A percentile compares a stretch with the other conserved stretches of the same genome.
phyloP scores from a whole-genome alignment of 768 basidiomycete genomes.

The Clitopilus hobsonii region DNA sequence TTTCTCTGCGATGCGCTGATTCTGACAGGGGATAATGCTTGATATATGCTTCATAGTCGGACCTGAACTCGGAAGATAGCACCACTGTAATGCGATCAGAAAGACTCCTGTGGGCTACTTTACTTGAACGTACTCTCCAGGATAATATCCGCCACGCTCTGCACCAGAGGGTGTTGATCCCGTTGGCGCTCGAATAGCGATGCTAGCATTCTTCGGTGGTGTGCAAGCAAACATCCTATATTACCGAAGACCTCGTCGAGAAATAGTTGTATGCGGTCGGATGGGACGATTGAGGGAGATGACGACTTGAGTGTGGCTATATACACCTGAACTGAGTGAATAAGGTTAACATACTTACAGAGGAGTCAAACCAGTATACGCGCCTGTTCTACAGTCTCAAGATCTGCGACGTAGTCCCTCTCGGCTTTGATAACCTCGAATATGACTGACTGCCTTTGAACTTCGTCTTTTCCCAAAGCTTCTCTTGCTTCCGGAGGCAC shows the following conservation, averaged over 20 bases:
- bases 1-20: conserved; percentile 73
- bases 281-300: conserved; percentile 61
- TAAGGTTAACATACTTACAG: neutral
- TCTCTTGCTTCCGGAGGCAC: conserved; percentile 70
- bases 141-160: conserved; percentile 81
- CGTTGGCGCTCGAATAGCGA: conserved; percentile 76
- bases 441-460: conserved; percentile 79
- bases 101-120: too few relatives aligned
- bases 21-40: conserved; percentile 87
- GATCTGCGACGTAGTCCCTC: conserved; percentile 80
- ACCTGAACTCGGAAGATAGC: conserved; percentile 50
- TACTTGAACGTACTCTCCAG: conserved; percentile 59
- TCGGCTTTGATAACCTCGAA: conserved; percentile 92
- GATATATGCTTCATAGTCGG: conserved; percentile 76
- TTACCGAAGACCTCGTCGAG: conserved; percentile 84
- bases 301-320: conserved; percentile 58
- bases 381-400: conserved; percentile 68
- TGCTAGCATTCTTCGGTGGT: conserved; percentile 66
- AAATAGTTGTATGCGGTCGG: conserved; percentile 55
- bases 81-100: conserved; percentile 13
- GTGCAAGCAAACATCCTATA: conserved; percentile 56
- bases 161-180: conserved; percentile 81
- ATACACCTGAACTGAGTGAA: conserved; percentile 50
- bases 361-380: conserved; percentile 6
- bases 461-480: conserved; percentile 69